Conservation (phyloP, 352 stramenopile species). For the Globisporangium radiosum region DNA sequence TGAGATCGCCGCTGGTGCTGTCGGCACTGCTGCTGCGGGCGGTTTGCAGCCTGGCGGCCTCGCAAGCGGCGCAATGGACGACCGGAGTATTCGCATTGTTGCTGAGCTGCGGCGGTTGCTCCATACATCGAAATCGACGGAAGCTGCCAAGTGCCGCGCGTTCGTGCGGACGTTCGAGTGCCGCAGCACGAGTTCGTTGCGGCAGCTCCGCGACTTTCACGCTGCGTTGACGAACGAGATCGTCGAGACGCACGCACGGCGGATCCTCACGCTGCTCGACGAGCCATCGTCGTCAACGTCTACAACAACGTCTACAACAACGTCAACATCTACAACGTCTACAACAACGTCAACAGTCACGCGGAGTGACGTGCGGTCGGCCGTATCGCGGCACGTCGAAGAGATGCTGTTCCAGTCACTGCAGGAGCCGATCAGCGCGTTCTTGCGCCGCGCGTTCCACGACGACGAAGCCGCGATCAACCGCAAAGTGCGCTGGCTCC, state of each 20-base stretch:
- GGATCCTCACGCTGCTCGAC: constrained; percentile 55
- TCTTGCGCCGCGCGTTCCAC: constrained; percentile 54
- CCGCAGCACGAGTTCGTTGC: constrained; percentile 30
- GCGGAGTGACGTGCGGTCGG: constrained; percentile 41
- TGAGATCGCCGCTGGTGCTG: constrained; percentile 27
- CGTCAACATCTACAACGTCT: constrained; percentile 9
- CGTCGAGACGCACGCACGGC: constrained; percentile 49
- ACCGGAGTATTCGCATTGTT: constrained; percentile 77
- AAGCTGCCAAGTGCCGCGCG: constrained; percentile 58
- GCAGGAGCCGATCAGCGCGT: constrained; percentile 48
- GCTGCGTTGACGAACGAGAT: constrained; percentile 49
- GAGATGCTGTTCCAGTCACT: constrained; percentile 69
- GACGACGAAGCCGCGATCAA: constrained; percentile 78
- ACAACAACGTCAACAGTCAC: constrained; percentile 24
- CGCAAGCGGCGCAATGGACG: constrained; percentile 33
- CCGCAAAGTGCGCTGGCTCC: constrained; percentile 81
- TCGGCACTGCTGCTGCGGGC: constrained; percentile 28
- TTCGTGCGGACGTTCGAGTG: constrained; percentile 62
- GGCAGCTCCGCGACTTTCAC: constrained; percentile 62
- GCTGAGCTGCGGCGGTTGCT: constrained; percentile 68
- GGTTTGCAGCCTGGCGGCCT: constrained; percentile 29
- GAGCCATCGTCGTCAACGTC: constrained; percentile 7
- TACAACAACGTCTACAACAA: neutral
- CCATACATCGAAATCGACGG: constrained; percentile 69
- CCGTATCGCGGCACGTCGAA: constrained; percentile 77